phyloP scores from a whole-genome alignment of 2,329 filamentous ascomycete genomes.

The Fusarium sp. region DNA sequence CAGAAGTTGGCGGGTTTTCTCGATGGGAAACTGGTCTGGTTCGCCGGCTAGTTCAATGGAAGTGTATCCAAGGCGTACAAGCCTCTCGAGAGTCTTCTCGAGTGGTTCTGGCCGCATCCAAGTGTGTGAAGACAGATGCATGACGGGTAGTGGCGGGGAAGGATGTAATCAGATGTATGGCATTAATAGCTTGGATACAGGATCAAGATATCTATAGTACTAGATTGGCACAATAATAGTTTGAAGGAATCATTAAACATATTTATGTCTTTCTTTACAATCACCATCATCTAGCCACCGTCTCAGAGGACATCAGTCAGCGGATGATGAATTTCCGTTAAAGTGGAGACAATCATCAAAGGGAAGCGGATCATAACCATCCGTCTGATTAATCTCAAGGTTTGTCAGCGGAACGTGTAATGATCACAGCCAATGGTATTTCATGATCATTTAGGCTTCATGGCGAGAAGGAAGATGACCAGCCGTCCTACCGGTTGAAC shows the following conservation, averaged over 20 bases:
- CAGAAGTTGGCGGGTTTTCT: conserved; percentile 22
- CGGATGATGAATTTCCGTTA: conserved; percentile 4
- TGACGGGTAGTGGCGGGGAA: not conserved
- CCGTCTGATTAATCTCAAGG: conserved; percentile 13
- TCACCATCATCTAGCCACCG: fast-evolving
- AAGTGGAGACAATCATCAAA: not conserved
- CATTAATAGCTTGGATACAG: too few species aligned
- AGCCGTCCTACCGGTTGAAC: not conserved
- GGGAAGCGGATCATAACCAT: not conserved
- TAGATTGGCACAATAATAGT: not conserved
- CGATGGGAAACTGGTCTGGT: conserved; percentile 14
- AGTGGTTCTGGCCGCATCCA: conserved; percentile 43
- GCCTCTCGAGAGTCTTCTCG: conserved; percentile 31
- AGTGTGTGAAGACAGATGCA: conserved; percentile 42
- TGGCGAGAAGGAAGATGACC: not conserved
- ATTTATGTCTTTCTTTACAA: not conserved
- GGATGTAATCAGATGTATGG: not conserved
- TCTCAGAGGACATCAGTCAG: not conserved
- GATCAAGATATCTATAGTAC: too few species aligned
- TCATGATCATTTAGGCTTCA: not conserved
- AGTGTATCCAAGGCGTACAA: conserved; percentile 29
- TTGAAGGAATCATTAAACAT: fast-evolving
- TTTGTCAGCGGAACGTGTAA: not conserved
- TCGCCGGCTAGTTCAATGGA: conserved; percentile 39
- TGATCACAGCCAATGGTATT: not conserved